These are phyloP conservation scores for Parascedosporium putredinis DNA, from an alignment of 2,329 filamentous ascomycete genomes.

Conservation along the genomic window DNA sequence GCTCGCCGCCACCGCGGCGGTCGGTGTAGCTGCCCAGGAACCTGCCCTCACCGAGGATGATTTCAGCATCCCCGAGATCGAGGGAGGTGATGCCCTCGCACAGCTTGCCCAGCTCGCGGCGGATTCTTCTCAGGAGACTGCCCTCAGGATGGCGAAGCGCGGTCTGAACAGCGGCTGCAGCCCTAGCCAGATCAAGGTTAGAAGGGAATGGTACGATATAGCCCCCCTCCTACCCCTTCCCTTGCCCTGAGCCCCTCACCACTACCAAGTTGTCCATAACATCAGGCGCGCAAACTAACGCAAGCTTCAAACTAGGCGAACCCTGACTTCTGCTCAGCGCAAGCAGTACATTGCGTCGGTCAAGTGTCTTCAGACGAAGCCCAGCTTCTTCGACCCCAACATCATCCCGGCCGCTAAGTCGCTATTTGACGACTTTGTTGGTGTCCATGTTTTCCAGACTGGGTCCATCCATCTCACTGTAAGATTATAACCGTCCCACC, in stretches of 20 bases:
- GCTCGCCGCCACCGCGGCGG: neutral
- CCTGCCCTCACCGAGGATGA: neutral
- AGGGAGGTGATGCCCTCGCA: conserved; percentile 1
- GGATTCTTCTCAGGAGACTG: conserved; percentile 1
- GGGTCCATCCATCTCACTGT: conserved; percentile 13
- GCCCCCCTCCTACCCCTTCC: no score
- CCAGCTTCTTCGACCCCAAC: conserved; percentile 10
- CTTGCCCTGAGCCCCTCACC: no score
- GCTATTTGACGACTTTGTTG: conserved; percentile 18
- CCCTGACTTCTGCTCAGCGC: conserved; percentile 12
- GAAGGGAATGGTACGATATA: conserved; percentile 4
- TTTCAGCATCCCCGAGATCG: conserved; percentile 3
- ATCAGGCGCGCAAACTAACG: no score
- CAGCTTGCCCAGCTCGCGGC: neutral
- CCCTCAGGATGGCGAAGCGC: neutral
- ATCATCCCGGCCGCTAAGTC: conserved; percentile 12
- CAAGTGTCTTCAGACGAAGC: conserved; percentile 14
- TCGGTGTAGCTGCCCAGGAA: conserved; percentile 3
- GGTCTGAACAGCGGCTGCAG: neutral
- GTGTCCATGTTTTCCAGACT: conserved; percentile 16
- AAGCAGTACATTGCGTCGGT: conserved; percentile 16
- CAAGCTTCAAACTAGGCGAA: conserved; percentile 10
- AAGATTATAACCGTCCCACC: neutral
- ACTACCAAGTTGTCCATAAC: no score
- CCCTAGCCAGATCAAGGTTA: neutral